phyloP scores from a whole-genome alignment of 495 filamentous ascomycete species.

The Alectoria sarmentosa region DNA sequence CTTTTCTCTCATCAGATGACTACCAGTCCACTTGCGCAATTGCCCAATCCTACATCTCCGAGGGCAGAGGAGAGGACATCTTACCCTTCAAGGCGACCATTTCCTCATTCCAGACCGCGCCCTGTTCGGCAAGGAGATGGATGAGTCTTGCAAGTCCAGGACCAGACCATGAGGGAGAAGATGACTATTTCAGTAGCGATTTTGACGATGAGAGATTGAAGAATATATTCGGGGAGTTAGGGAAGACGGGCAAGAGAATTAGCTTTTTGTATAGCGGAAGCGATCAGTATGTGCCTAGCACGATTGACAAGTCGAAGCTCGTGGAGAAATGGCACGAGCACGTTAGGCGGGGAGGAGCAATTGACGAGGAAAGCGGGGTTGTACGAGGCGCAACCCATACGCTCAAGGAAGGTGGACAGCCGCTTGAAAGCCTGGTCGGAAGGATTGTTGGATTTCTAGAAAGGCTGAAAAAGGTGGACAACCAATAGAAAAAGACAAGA shows the following conservation, averaged over 20 bases:
- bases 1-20: slow-evolving; percentile 32
- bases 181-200: slow-evolving; percentile 87
- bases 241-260: slow-evolving; percentile 32
- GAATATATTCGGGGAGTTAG: slow-evolving; percentile 59
- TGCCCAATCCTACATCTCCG: slow-evolving; percentile 46
- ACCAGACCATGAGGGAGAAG: slow-evolving; percentile 53
- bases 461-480: slow-evolving; percentile 31
- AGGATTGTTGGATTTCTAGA: slow-evolving; percentile 52
- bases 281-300: slow-evolving; percentile 63
- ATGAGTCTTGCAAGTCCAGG: slow-evolving; percentile 53
- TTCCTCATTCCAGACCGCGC: slow-evolving; percentile 43
- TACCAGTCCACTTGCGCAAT: slow-evolving; percentile 46
- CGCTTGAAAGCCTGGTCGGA: slow-evolving; percentile 43
- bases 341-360: slow-evolving; percentile 37
- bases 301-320: slow-evolving; percentile 56
- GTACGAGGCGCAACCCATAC: slow-evolving; percentile 57
- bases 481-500: neutral
- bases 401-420: slow-evolving; percentile 43
- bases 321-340: slow-evolving; percentile 55
- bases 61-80: slow-evolving; percentile 48
- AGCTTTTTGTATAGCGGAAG: slow-evolving; percentile 55
- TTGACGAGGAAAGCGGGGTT: slow-evolving; percentile 50
- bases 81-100: slow-evolving; percentile 46
- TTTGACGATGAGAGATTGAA: slow-evolving; percentile 51
- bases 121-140: slow-evolving; percentile 64